These are phyloP conservation scores for Tirmania nivea DNA, from an alignment of 495 filamentous ascomycete genomes.

Conservation along the genomic window DNA sequence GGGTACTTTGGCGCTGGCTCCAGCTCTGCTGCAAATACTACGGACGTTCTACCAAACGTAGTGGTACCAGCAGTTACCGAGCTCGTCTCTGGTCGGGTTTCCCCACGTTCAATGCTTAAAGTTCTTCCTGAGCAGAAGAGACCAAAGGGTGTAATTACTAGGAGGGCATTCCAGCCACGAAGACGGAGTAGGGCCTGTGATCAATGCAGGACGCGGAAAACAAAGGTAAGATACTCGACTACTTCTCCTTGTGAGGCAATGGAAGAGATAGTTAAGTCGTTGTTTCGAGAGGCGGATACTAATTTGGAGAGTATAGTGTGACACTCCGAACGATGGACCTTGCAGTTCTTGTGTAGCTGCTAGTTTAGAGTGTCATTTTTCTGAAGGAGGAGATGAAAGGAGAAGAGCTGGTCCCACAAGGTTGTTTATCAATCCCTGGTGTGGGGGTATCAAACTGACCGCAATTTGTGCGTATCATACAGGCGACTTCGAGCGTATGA, in stretches of 20 bases:
- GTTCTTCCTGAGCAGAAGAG: background rate
- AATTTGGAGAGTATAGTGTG: constrained; percentile 7
- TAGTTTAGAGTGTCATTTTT: constrained; percentile 19
- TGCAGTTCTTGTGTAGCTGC: constrained; percentile 16
- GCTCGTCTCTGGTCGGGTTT: background rate
- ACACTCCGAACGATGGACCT: constrained; percentile 17
- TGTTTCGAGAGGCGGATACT: background rate
- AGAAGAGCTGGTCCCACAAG: constrained; percentile 17
- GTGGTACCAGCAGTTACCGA: background rate
- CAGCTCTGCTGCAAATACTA: background rate
- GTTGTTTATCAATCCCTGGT: background rate
- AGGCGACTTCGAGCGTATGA: background rate
- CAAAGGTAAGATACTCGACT: constrained; percentile 11
- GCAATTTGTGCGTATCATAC: no score
- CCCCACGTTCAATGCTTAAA: background rate
- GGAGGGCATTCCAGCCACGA: constrained; percentile 17
- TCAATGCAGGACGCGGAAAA: constrained; percentile 18
- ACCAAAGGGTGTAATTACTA: constrained; percentile 4
- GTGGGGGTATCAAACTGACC: no score
- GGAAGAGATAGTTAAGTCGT: background rate
- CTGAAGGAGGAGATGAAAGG: constrained; percentile 16
- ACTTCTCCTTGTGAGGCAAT: background rate
- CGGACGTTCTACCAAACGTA: background rate
- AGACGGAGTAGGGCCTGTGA: constrained; percentile 19
- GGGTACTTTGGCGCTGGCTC: background rate